phyloP scores from a whole-genome alignment of 2,329 filamentous ascomycete species.

The Trichoderma harzianum region DNA sequence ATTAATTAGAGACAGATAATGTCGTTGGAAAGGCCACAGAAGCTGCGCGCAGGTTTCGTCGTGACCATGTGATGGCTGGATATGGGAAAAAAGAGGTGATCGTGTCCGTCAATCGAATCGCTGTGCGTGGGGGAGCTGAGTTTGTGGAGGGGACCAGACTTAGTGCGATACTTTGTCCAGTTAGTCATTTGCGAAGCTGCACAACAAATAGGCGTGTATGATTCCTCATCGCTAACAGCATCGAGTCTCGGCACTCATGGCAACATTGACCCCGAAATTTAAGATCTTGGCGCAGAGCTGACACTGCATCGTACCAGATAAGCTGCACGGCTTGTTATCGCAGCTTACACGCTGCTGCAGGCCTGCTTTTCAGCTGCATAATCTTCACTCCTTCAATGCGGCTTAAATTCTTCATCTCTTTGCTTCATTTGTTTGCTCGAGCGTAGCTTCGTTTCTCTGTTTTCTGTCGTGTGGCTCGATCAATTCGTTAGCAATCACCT shows the following conservation, averaged over 20 bases:
- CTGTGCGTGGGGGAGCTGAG: constrained; percentile 15
- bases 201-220: no score
- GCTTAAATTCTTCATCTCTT: not conserved
- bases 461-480: not conserved
- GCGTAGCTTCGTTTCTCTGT: not conserved
- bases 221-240: not conserved
- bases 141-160: not conserved
- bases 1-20: constrained; percentile 10
- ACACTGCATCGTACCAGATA: not conserved
- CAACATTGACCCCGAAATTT: not conserved
- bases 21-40: not conserved
- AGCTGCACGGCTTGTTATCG: constrained; percentile 2
- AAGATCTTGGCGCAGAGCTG: constrained; percentile 5
- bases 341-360: not conserved
- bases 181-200: not conserved
- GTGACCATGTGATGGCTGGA: not conserved
- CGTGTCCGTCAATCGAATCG: constrained; percentile 1
- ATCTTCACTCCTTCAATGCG: not conserved
- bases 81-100: not conserved
- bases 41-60: not conserved
- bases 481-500: not conserved
- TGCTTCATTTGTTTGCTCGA: not conserved
- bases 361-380: constrained; percentile 10
- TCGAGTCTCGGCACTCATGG: not conserved
- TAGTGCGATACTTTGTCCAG: not conserved